Conservation (phyloP, 176 grass and related monocot species). For the Eremochloa ophiuroides region DNA sequence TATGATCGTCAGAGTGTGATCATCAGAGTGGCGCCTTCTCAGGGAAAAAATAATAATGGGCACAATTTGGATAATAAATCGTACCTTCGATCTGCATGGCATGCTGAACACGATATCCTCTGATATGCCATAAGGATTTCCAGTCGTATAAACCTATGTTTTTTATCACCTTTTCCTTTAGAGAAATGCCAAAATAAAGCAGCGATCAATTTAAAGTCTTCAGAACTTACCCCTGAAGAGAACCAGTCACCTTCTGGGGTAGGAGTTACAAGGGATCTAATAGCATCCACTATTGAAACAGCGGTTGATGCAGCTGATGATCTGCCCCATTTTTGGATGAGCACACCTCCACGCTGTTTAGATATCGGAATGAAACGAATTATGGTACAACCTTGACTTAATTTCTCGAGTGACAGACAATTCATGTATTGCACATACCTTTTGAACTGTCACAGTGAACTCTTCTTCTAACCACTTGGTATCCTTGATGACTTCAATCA, state of each 20-base stretch:
- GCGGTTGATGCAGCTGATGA: conserved; percentile 97
- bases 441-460: conserved; percentile 81
- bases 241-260: conserved; percentile 94
- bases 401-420: background rate
- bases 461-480: conserved; percentile 87
- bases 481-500: conserved; percentile 78
- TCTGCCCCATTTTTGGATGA: conserved; percentile 97
- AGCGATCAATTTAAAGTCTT: background rate
- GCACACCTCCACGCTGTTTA: conserved; percentile 78
- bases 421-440: conserved; percentile 37
- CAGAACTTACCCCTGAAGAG: conserved; percentile 71
- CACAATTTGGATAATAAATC: background rate
- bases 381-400: background rate
- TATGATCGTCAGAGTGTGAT: no score
- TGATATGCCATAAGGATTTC: conserved; percentile 89
- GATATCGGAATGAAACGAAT: conserved; percentile 14
- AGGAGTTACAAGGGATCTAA: conserved; percentile 84
- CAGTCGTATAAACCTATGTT: conserved; percentile 80
- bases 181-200: background rate
- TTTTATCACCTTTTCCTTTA: background rate
- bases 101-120: conserved; percentile 96
- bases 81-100: conserved; percentile 86
- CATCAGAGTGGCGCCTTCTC: background rate
- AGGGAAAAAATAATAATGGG: background rate
- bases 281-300: conserved; percentile 88